Conservation (phyloP, 768 basidiomycete species). For the Psilocybe cubensis region DNA sequence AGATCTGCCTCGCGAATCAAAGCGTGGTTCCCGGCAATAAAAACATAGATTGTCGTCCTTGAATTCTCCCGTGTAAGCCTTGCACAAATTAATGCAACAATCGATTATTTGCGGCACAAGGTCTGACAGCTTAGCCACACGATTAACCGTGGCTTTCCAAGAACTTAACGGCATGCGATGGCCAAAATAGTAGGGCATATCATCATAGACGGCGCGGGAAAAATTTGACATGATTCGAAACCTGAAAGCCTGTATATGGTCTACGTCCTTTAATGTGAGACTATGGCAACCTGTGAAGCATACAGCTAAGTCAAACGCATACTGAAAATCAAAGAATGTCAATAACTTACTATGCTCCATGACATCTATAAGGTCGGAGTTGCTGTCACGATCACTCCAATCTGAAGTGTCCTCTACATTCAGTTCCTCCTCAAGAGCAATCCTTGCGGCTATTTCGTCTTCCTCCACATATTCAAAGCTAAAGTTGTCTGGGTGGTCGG, state of each 20-base stretch:
- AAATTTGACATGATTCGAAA: conserved; percentile 29
- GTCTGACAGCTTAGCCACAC: conserved; percentile 26
- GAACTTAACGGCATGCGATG: conserved; percentile 28
- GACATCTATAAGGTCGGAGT: not conserved
- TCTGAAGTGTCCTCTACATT: not conserved
- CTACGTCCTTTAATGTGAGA: conserved; percentile 25
- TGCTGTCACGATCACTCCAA: not conserved
- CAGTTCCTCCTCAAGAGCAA: not conserved
- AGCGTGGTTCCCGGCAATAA: conserved; percentile 21
- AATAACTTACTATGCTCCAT: not conserved
- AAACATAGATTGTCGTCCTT: conserved; percentile 14
- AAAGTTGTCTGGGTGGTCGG: too few relatives aligned
- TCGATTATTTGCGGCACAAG: conserved; percentile 27
- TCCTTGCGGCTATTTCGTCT: not conserved
- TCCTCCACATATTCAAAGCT: not conserved
- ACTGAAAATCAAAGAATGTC: not conserved
- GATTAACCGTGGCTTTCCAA: conserved; percentile 25
- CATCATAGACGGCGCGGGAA: conserved; percentile 22
- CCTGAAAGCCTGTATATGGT: conserved; percentile 31
- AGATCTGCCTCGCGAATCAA: not conserved
- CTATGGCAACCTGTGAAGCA: not conserved
- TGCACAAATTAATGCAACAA: conserved; percentile 38
- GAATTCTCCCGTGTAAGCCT: conserved; percentile 30
- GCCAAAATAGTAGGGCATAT: conserved; percentile 28
- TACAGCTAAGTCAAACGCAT: not conserved